These are phyloP conservation scores for Ceratocystis harringtonii DNA, from an alignment of 2,329 filamentous ascomycete species.

Conservation along the genomic window DNA sequence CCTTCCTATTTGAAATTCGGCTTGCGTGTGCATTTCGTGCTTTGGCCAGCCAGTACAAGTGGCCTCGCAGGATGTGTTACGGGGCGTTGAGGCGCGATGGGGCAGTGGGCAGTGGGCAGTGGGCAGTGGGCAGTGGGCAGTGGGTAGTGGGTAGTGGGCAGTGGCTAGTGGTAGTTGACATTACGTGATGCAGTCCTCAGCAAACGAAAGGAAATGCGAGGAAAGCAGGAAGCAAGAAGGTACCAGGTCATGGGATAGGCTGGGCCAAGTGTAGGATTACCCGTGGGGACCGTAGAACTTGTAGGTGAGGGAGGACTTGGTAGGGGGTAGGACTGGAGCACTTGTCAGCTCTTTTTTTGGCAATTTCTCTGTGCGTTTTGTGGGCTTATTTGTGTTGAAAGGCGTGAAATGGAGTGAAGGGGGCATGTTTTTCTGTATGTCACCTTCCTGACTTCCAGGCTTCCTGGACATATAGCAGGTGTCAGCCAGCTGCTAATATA, in stretches of 20 bases:
- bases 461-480: neutral
- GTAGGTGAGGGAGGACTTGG: too few relatives aligned
- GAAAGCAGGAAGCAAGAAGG: neutral
- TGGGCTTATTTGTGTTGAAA: neutral
- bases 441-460: neutral
- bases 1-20: neutral
- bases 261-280: neutral
- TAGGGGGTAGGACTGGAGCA: too few relatives aligned
- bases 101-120: neutral
- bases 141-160: too few relatives aligned
- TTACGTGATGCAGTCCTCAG: neutral
- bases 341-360: conserved; percentile 6
- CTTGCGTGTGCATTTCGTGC: neutral
- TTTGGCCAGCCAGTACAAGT: neutral
- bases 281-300: neutral
- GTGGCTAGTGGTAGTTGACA: neutral
- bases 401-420: neutral
- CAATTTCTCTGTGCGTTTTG: conserved; percentile 3
- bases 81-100: neutral
- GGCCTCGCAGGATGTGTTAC: neutral
- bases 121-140: too few relatives aligned
- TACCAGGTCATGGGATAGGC: neutral
- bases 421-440: neutral
- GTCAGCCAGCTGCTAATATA: neutral
- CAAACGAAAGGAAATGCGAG: neutral